Evolutionary conservation across 2,329 filamentous ascomycete genomes (phyloP), one percentile per base, ranked within the genome.

Genomic region (Lojkania enalia): DNA sequence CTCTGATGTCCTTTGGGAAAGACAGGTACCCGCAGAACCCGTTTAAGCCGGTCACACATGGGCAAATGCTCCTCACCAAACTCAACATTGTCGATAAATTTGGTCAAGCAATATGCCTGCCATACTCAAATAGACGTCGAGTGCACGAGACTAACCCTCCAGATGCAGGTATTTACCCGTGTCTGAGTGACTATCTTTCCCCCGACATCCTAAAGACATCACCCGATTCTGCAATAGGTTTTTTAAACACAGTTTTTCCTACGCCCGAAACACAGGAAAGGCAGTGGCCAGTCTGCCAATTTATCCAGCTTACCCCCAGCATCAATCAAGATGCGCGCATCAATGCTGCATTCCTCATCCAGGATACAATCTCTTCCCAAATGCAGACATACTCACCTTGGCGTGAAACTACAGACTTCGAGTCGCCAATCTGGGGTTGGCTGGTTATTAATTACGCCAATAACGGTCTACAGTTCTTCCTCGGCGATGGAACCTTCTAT

Each of bases 21-120:
- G 9, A 33, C 9, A 11, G 9, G 30, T 16, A 11, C 15, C 30
- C 30, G 9, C 7, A 27, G 25, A 7, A 7, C 9, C 65, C 73
- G 0, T 76, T 79, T 54, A 77, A 77, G 49, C 70, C 70, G 0
- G 74, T 67, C 1, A 75, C 71, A 0, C 77, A 79, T 51, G 77
- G 77, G 0, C 77, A 79, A 49, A 61, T 78, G 16, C 48, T 57
- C 7, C 74, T 77, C 48, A 65, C 64, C 2, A 75, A 77, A 49
- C 44, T 80, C 31, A 75, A 76, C 50, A 66, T 78, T 30, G 33
- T 52, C 13, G 48, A 48, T 41, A 48, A 52, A 29, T 49, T 53
- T 39, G 45, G 45, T 12, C 48, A 49, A 29, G 43, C 42, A 5
- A 23, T 48, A 14, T 20, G 19, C 25, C 41, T 42, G 3, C 44